Evolutionary conservation across 345 rosid genomes (phyloP).

Genomic region (Schrenkiella parvula): DNA sequence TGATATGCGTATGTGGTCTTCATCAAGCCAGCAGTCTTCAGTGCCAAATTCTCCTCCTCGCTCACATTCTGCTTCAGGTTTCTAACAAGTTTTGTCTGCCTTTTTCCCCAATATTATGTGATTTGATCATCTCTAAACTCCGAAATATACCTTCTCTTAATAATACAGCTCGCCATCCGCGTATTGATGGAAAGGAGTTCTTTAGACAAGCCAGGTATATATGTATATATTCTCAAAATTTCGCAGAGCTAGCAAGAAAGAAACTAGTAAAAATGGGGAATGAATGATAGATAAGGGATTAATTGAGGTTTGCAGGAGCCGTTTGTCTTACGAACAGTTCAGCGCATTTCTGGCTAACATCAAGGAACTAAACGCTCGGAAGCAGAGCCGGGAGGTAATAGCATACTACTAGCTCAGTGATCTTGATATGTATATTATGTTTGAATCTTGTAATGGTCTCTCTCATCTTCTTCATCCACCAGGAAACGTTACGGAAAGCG

Average conservation of each 20-base stretch:
- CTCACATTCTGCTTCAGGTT: slow-evolving; percentile 69
- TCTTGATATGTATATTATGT: background rate
- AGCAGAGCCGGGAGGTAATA: slow-evolving; percentile 87
- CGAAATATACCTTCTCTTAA: background rate
- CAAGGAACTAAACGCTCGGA: slow-evolving; percentile 86
- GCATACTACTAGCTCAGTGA: too few species aligned
- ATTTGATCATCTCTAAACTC: background rate
- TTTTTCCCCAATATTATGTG: background rate
- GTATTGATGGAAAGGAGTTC: slow-evolving; percentile 96
- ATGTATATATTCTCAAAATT: slow-evolving; percentile 1
- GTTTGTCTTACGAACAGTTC: slow-evolving; percentile 84
- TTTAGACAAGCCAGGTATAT: slow-evolving; percentile 88
- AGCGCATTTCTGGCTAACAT: slow-evolving; percentile 89
- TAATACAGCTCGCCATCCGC: slow-evolving; percentile 45
- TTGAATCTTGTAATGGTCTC: background rate
- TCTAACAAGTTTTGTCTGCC: background rate
- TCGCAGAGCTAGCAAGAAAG: too few species aligned
- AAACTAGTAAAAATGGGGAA: background rate
- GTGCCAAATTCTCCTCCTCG: slow-evolving; percentile 90
- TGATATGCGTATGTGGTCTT: slow-evolving; percentile 65
- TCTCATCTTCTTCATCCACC: background rate
- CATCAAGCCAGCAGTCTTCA: slow-evolving; percentile 90
- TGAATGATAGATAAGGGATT: background rate
- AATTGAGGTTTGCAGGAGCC: slow-evolving; percentile 51
- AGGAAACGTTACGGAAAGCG: slow-evolving; percentile 92